Evolutionary conservation across 176 grass and related monocot species (phyloP), one percentile per base, ranked within the genome.

Genomic region (Bothriochloa decipiens): DNA sequence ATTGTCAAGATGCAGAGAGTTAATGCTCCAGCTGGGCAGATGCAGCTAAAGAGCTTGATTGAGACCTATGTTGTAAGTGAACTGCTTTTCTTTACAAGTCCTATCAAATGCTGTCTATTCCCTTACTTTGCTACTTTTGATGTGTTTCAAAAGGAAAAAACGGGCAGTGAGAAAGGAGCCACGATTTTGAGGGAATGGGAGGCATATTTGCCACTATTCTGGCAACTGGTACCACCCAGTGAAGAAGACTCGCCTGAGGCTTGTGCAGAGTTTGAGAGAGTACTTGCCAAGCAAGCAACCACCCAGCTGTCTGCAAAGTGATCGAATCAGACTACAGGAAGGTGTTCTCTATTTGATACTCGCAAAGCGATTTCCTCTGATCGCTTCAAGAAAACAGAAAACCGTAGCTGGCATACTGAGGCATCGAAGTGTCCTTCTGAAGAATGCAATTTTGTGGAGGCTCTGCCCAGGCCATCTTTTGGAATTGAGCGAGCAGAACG

Each of bases 161-260:
- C 93, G n/a, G 93, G 90, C 76, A 99, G 97, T 23, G 76, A 83
- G 43, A 99, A 94, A 90, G 97, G 97, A 53, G 82, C 91, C 52
- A 83, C 82, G 14, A 87, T 99, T 68, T 88, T 99, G 88, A 91
- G 75, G 28, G 97, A 99, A 73, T 99, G 97, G 97, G 97, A 99
- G 84, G 97, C 90, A 29, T 96, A 99, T 83, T 81, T 99, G 75
- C 97, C 97, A 12, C 91, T 94, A 4, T 99, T 99, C 84, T 94
- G 97, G 97, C 97, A 99, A 87, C 70, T 99, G 81, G 97, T 99
- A 47, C 97, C 97, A 9, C 97, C 97, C 50, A 99, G 97, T 17
- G 97, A 99, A 94, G 97, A 99, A 92, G 97, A 99, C 42, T 91
- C 93, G n/a, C 97, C 97, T 14, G 97, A 99, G 83, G 97, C 97